Conservation (phyloP, 2,329 filamentous ascomycete species). For the Fusarium sp. region DNA sequence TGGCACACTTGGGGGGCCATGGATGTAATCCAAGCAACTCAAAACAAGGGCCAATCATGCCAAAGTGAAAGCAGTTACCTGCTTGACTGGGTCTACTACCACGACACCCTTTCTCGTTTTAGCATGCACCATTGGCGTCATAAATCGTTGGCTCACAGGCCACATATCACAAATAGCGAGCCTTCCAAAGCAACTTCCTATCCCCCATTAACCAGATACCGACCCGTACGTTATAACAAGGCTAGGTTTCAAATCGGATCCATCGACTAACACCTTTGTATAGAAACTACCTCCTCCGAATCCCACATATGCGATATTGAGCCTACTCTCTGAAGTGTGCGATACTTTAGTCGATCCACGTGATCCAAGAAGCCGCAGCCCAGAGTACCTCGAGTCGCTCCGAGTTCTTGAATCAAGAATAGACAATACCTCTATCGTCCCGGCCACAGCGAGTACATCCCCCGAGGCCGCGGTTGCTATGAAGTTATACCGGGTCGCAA, state of each 20-base stretch:
- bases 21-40: conserved; percentile 29
- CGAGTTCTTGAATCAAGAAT: conserved; percentile 25
- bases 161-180: neutral
- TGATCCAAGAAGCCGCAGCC: conserved; percentile 22
- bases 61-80: conserved; percentile 12
- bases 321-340: conserved; percentile 34
- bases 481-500: conserved; percentile 35
- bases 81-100: conserved; percentile 44
- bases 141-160: neutral
- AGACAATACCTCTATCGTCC: neutral
- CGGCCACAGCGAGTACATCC: neutral
- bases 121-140: conserved; percentile 39
- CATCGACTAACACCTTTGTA: neutral
- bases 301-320: conserved; percentile 32
- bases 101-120: conserved; percentile 38
- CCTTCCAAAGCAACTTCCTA: neutral
- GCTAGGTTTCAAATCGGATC: neutral
- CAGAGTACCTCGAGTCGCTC: conserved; percentile 25
- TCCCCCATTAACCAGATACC: conserved; percentile 4
- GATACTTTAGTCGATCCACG: conserved; percentile 24
- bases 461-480: neutral
- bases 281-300: conserved; percentile 21
- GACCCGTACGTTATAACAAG: conserved; percentile 12
- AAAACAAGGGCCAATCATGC: neutral
- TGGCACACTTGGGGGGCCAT: conserved; percentile 39